These are phyloP conservation scores for Coniella vitis DNA, from an alignment of 2,329 filamentous ascomycete genomes.

Conservation along the genomic window DNA sequence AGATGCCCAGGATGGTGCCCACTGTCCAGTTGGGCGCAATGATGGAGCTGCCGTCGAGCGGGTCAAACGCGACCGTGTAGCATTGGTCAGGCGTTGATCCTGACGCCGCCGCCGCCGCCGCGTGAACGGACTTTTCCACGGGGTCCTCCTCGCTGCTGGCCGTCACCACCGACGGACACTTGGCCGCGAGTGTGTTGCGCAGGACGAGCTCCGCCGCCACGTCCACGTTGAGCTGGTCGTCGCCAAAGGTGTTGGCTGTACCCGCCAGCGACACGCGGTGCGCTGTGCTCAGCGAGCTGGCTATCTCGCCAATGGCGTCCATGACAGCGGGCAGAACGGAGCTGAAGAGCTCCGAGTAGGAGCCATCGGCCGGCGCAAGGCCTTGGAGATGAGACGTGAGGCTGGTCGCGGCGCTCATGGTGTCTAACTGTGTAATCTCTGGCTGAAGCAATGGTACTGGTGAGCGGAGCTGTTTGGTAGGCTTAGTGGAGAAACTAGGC, in stretches of 20 bases:
- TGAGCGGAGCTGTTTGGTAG: no score
- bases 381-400: slow-evolving; percentile 18
- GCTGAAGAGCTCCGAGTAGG: slow-evolving; percentile 28
- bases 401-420: neutral
- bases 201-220: slow-evolving; percentile 43
- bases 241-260: slow-evolving; percentile 50
- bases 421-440: neutral
- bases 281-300: slow-evolving; percentile 34
- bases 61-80: slow-evolving; percentile 57
- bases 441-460: no score
- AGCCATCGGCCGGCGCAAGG: slow-evolving; percentile 19
- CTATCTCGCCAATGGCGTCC: slow-evolving; percentile 36
- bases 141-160: slow-evolving; percentile 58
- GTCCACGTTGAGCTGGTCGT: slow-evolving; percentile 54
- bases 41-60: slow-evolving; percentile 56
- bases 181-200: slow-evolving; percentile 33
- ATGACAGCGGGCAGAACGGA: slow-evolving; percentile 45
- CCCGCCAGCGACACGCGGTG: slow-evolving; percentile 41
- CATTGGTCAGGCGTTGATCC: slow-evolving; percentile 25
- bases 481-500: no score
- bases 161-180: slow-evolving; percentile 38
- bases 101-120: neutral
- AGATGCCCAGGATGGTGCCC: slow-evolving; percentile 54
- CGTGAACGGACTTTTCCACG: slow-evolving; percentile 33
- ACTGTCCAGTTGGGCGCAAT: slow-evolving; percentile 53